Evolutionary conservation across 345 rosid genomes (phyloP).

Genomic region (Eucalyptus marginata): DNA sequence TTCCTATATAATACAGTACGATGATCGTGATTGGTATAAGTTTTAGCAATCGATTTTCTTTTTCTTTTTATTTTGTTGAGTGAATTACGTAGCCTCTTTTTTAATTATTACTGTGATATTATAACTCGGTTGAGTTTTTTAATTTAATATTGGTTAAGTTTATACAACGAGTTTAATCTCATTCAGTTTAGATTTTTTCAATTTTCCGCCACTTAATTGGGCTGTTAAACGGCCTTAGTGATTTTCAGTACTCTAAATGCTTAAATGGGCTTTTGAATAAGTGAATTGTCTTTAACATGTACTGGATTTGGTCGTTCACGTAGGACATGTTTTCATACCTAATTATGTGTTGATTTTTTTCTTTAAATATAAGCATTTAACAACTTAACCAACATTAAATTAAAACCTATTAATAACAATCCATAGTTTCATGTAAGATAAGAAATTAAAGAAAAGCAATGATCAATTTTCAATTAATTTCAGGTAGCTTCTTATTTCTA

Average conservation of each 20-base stretch:
- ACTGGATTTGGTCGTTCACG: not conserved
- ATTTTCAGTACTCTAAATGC: not conserved
- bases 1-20: not conserved
- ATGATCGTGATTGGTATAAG: not conserved
- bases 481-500: not conserved
- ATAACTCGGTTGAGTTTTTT: not conserved
- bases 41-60: fast-evolving
- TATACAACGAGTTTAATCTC: not conserved
- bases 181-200: not conserved
- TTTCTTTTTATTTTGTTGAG: not conserved
- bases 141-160: not conserved
- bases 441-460: not conserved
- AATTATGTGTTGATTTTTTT: not conserved
- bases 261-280: not conserved
- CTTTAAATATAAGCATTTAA: no score
- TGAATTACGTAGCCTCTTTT: not conserved
- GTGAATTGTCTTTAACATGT: not conserved
- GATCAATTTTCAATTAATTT: not conserved
- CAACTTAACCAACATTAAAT: not conserved
- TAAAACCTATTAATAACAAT: not conserved
- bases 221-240: not conserved
- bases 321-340: not conserved
- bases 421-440: not conserved
- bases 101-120: not conserved
- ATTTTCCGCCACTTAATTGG: not conserved